These are phyloP conservation scores for Hypoxylon sp. DNA, from an alignment of 2,329 filamentous ascomycete genomes.

Conservation along the genomic window DNA sequence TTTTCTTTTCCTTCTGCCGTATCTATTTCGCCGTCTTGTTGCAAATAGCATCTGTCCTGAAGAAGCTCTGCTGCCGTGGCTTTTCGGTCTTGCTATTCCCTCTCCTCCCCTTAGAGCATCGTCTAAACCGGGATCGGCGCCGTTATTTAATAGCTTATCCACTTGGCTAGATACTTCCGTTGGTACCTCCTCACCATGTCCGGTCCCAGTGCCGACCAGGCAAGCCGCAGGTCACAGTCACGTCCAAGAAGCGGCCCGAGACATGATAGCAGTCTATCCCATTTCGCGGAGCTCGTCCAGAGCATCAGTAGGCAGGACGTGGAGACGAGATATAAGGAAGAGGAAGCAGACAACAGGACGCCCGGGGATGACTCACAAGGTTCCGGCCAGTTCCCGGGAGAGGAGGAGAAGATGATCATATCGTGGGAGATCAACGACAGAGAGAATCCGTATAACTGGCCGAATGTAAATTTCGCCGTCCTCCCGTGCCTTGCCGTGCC, in stretches of 20 bases:
- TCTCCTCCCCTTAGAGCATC: background rate
- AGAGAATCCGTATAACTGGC: constrained; percentile 64
- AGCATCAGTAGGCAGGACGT: constrained; percentile 53
- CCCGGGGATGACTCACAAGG: constrained; percentile 21
- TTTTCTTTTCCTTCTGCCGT: no score
- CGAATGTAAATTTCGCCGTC: constrained; percentile 44
- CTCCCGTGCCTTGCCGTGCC: background rate
- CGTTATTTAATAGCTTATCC: background rate
- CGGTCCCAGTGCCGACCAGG: background rate
- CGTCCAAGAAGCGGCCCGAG: constrained; percentile 6
- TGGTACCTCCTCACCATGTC: constrained; percentile 24
- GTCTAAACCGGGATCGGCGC: background rate
- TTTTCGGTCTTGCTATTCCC: background rate
- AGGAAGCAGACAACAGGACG: constrained; percentile 50
- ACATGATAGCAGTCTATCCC: constrained; percentile 20
- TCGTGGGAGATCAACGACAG: constrained; percentile 57
- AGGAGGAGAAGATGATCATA: constrained; percentile 47
- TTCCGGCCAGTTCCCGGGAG: constrained; percentile 26
- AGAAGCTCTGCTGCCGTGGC: background rate
- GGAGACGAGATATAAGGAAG: constrained; percentile 51
- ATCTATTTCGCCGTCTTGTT: no score
- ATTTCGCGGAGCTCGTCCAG: constrained; percentile 37
- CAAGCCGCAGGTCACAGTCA: constrained; percentile 9
- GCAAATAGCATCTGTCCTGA: background rate
- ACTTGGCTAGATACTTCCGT: no score